Conservation (phyloP, 2,329 filamentous ascomycete genomes). For the Aspergillus fumigatiaffinis region DNA sequence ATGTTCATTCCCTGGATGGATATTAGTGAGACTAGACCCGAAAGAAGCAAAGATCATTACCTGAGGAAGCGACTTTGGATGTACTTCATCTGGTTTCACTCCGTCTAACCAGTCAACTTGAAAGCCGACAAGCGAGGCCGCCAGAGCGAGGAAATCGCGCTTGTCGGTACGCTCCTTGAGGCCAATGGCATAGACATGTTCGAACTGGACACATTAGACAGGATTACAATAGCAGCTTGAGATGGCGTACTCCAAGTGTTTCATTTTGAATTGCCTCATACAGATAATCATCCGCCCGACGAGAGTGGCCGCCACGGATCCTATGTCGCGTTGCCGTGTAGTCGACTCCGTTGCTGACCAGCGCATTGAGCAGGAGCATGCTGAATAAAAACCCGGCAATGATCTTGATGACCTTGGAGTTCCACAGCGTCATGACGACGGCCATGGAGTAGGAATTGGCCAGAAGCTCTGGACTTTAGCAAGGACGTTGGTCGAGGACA, state of each 20-base stretch:
- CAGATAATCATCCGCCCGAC: slow-evolving; percentile 9
- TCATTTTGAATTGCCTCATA: slow-evolving; percentile 23
- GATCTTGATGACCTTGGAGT: slow-evolving; percentile 2
- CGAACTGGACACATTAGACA: slow-evolving; percentile 27
- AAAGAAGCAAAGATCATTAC: slow-evolving; percentile 3
- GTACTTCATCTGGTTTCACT: slow-evolving; percentile 37
- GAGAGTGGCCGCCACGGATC: slow-evolving; percentile 4
- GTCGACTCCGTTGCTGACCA: neutral
- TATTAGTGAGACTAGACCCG: slow-evolving; percentile 2
- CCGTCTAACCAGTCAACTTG: slow-evolving; percentile 45
- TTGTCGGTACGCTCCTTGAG: slow-evolving; percentile 48
- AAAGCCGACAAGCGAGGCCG: slow-evolving; percentile 41
- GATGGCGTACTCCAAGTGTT: slow-evolving; percentile 23
- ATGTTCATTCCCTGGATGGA: slow-evolving; percentile 8
- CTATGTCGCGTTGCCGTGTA: slow-evolving; percentile 2
- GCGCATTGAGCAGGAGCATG: neutral
- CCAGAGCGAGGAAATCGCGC: slow-evolving; percentile 46
- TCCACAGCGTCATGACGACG: slow-evolving; percentile 4
- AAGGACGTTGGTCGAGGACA: neutral
- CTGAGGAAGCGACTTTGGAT: slow-evolving; percentile 42
- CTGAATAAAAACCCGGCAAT: neutral
- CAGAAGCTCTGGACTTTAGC: neutral
- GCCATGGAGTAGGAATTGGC: neutral
- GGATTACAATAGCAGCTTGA: neutral
- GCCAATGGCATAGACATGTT: slow-evolving; percentile 46